Percentiles rank a stretch among this genome's conserved stretches.
phyloP scores from a whole-genome alignment of 2,329 filamentous ascomycete genomes.

The Talaromyces funiculosus region DNA sequence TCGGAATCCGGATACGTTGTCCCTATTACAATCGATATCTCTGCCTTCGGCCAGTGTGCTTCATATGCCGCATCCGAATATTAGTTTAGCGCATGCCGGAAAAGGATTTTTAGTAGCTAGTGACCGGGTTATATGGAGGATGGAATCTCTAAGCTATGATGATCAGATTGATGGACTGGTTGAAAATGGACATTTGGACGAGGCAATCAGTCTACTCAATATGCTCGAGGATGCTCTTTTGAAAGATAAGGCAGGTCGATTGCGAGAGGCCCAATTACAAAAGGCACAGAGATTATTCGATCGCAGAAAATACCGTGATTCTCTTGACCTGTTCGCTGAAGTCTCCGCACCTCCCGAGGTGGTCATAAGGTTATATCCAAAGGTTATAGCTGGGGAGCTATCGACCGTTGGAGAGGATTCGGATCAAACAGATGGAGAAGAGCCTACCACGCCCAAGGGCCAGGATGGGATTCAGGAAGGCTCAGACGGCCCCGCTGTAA shows the following conservation, averaged over 20 bases:
- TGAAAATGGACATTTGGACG: slow-evolving; percentile 68
- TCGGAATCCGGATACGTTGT: slow-evolving; percentile 84
- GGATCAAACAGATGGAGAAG: slow-evolving; percentile 29
- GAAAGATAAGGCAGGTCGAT: slow-evolving; percentile 69
- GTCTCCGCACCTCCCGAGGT: slow-evolving; percentile 84
- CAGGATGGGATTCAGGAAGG: slow-evolving; percentile 24
- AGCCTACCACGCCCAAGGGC: slow-evolving; percentile 21
- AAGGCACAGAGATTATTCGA: slow-evolving; percentile 85
- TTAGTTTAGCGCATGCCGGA: slow-evolving; percentile 89
- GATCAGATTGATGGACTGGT: slow-evolving; percentile 80
- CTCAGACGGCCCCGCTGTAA: slow-evolving; percentile 22
- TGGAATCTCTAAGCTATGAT: slow-evolving; percentile 89
- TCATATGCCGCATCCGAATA: slow-evolving; percentile 86
- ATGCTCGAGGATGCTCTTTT: slow-evolving; percentile 92
- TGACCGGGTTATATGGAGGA: slow-evolving; percentile 89
- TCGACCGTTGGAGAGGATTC: slow-evolving; percentile 55
- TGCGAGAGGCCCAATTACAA: slow-evolving; percentile 81
- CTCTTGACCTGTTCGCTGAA: slow-evolving; percentile 85
- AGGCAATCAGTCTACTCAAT: slow-evolving; percentile 79
- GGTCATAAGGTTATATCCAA: slow-evolving; percentile 80
- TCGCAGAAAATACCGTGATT: slow-evolving; percentile 73
- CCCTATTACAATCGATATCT: slow-evolving; percentile 76
- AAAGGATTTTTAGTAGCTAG: slow-evolving; percentile 94
- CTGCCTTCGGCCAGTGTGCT: slow-evolving; percentile 77
- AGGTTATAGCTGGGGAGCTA: slow-evolving; percentile 73